Evolutionary conservation across 306 rosid species (phyloP).

Genomic region (Canavalia gladiata): DNA sequence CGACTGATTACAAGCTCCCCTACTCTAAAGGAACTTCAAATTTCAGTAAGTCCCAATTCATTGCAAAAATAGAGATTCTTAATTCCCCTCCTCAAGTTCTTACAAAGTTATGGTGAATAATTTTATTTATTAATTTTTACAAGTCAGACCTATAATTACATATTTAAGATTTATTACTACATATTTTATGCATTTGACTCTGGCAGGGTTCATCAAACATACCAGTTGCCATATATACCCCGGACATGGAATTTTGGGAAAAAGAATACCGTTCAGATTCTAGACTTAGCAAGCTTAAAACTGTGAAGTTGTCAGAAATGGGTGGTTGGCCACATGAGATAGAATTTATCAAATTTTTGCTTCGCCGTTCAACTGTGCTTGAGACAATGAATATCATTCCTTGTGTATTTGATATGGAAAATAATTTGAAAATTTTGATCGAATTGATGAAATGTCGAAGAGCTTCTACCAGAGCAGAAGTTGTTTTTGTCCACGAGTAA

Average conservation of each 20-base stretch:
- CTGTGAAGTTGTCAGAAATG: slow-evolving; percentile 78
- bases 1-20: slow-evolving; percentile 85
- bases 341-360: slow-evolving; percentile 80
- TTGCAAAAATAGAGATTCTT: neutral
- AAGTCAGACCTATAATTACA: slow-evolving; percentile 10
- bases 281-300: slow-evolving; percentile 63
- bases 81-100: neutral
- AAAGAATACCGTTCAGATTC: slow-evolving; percentile 58
- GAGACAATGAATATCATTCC: slow-evolving; percentile 72
- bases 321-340: slow-evolving; percentile 81
- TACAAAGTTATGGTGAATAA: neutral
- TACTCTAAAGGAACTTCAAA: slow-evolving; percentile 79
- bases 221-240: slow-evolving; percentile 56
- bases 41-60: slow-evolving; percentile 66
- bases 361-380: slow-evolving; percentile 71
- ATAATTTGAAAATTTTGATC: slow-evolving; percentile 64
- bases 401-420: slow-evolving; percentile 57
- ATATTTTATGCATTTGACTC: slow-evolving; percentile 36
- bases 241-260: slow-evolving; percentile 82
- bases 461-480: slow-evolving; percentile 81
- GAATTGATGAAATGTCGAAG: slow-evolving; percentile 77
- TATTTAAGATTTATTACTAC: slow-evolving; percentile 12
- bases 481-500: slow-evolving; percentile 63
- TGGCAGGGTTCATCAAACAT: slow-evolving; percentile 75
- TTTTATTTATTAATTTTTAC: slow-evolving; percentile 10